Evolutionary conservation across 768 basidiomycete species (phyloP), one percentile per base, ranked within the genome.

Genomic region (Antrodiella citrinella): DNA sequence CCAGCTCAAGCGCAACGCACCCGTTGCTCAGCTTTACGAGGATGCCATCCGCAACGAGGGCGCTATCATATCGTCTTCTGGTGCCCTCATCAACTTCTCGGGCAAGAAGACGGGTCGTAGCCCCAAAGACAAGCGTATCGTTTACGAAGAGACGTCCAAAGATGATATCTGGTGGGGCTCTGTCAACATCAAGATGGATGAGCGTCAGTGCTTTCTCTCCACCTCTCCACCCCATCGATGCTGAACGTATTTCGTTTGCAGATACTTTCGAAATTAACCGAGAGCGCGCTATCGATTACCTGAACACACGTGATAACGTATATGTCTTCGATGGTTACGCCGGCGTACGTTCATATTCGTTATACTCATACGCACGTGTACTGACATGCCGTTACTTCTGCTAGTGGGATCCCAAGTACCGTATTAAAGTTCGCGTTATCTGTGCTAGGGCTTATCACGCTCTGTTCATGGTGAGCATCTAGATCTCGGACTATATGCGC

Each of bases 111-210:
- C 96, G 2, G 96, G 96, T 50, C 80, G 96, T 45, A 86, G 83
- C 59, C 96, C 96, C 48, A 99, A 98, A 67, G 96, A 99, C 81
- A 99, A 98, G 80, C 93, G 96, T 54, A 97, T 99, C 63, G 96
- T 99, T 62, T 98, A 76, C 66, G 96, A 99, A 68, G 94, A 98
- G 59, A 86, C 90, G 47, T 86, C 82, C 71, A 96, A 92, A 70
- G 92, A 97, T 64, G 82, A 97, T 55, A 86, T 99, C 67, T 99
- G 96, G 94, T 98, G 96, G 96, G 95, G 96, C 38, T 86, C 91
- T 24, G 93, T 98, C 60, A 99, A 99, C 74, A 98, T 98, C 72
- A 95, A 96, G 77, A 88, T 95, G 85, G 93, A 96, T 64, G 90
- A 91, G 65, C 90, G 88, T 88, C 63, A 55, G 86, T 75, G 20